Evolutionary conservation across 352 stramenopile genomes (phyloP), one percentile per base, ranked within the genome.

Genomic region (Sclerospora graminicola): DNA sequence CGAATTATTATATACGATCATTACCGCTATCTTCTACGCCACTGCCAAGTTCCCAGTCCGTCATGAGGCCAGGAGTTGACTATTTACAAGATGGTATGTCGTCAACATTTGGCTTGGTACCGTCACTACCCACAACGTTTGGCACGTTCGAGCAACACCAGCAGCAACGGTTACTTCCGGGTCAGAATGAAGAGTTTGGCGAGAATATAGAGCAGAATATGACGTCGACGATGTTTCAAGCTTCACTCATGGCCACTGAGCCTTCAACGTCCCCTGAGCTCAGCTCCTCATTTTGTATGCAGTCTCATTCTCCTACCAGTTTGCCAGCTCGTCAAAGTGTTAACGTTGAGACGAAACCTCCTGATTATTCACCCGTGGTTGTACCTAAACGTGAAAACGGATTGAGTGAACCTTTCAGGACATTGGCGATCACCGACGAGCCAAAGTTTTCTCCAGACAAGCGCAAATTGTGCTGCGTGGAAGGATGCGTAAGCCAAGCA

Each of bases 401-500:
- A n/a, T 31, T 66, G 15, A 37, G 26, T 11, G 51, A 56, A 13
- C 51, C 51, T 3, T 65, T 65, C 29, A 47, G 38, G 6, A 20
- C 40, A 11, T 56, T 66, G 52, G 23, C 45, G 5, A 49, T 41
- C 0, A 38, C 18, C n/a, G 27, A 45, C 3, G 59, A 61, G 26
- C 53, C 54, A 8, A 86, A 83, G 33, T 77, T 84, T 41, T 84
- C 71, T 4, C 58, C 66, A 8, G 76, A 91, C 27, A 72, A 75
- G 21, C 76, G 80, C 34, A 88, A 88, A 28, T 46, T 89, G 29
- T 91, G 80, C 51, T 72, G 59, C 35, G 64, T 82, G 0, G 72
- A 84, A 57, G 75, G 71, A 21, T 91, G 80, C 54, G 82, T 68
- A 40, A 88, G 70, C 46, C 80, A 91, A 67, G 80, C 80, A 33